Percentiles rank a stretch among this genome's conserved stretches.
phyloP scores from a whole-genome alignment of 352 stramenopile genomes.

The Phytopythium montanum region DNA sequence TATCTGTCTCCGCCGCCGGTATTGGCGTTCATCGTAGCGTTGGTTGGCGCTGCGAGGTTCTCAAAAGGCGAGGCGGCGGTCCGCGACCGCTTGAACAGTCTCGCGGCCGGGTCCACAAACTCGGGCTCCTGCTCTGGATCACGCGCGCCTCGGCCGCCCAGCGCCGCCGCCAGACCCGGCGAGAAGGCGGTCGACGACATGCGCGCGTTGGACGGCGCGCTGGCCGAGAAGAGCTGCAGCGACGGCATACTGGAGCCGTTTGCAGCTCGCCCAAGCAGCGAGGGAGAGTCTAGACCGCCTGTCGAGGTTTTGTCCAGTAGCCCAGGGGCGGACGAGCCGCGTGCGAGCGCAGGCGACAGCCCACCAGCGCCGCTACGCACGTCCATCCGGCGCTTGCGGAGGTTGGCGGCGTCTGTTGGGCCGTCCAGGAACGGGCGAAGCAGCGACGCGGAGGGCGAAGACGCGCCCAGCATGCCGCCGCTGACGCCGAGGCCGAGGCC shows the following conservation, averaged over 20 bases:
- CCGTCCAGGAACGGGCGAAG: constrained; percentile 19
- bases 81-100: constrained; percentile 25
- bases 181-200: constrained; percentile 12
- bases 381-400: constrained; percentile 24
- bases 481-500: not conserved
- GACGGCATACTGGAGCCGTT: too few species aligned
- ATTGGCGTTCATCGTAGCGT: too few species aligned
- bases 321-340: constrained; percentile 9
- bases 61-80: constrained; percentile 11
- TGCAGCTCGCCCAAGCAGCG: constrained; percentile 6
- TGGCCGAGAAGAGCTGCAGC: constrained; percentile 19
- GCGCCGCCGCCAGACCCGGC: constrained; percentile 16
- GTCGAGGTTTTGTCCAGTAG: constrained; percentile 5
- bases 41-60: not conserved
- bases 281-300: constrained; percentile 6
- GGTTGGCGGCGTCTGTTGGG: constrained; percentile 5
- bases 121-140: constrained; percentile 37
- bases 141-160: constrained; percentile 12
- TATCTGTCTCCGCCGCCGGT: not conserved
- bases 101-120: constrained; percentile 6
- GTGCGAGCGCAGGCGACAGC: constrained; percentile 14
- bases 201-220: constrained; percentile 6
- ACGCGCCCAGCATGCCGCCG: constrained; percentile 2
- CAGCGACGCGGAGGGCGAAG: constrained; percentile 10
- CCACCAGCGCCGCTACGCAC: constrained; percentile 5